These are phyloP conservation scores for Rhizophagus sp. DNA, from an alignment of 192 early-diverging fungal genomes.

Conservation along the genomic window DNA sequence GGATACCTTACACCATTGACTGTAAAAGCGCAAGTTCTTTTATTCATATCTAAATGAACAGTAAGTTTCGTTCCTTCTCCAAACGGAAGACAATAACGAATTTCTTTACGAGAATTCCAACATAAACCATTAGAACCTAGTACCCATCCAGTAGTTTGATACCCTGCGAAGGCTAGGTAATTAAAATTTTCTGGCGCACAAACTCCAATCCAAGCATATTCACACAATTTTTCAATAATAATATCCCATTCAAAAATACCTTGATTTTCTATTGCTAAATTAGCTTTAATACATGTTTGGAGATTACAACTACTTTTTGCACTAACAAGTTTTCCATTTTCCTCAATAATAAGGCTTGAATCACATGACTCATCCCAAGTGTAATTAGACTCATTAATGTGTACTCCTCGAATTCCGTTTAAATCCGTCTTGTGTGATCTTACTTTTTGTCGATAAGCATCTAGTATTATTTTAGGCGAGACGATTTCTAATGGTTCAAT, in stretches of 20 bases:
- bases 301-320: background rate
- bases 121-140: background rate
- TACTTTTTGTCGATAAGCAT: background rate
- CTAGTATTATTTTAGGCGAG: background rate
- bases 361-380: background rate
- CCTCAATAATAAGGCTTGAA: background rate
- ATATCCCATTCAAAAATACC: constrained; percentile 20
- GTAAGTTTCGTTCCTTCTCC: constrained; percentile 1
- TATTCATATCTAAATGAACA: constrained; percentile 26
- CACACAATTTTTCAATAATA: background rate
- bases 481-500: constrained; percentile 1
- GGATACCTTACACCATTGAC: constrained; percentile 22
- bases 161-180: background rate
- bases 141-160: background rate
- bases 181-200: background rate
- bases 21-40: constrained; percentile 6
- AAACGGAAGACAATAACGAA: background rate
- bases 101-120: background rate
- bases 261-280: background rate
- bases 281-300: background rate
- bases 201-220: background rate
- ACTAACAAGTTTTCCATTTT: background rate
- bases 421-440: background rate
- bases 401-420: background rate
- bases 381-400: background rate